Percentiles rank a stretch among this genome's conserved stretches.
These are phyloP conservation scores for Phyllosticta citrichinensis DNA, from an alignment of 2,329 filamentous ascomycete genomes.

Conservation along the genomic window DNA sequence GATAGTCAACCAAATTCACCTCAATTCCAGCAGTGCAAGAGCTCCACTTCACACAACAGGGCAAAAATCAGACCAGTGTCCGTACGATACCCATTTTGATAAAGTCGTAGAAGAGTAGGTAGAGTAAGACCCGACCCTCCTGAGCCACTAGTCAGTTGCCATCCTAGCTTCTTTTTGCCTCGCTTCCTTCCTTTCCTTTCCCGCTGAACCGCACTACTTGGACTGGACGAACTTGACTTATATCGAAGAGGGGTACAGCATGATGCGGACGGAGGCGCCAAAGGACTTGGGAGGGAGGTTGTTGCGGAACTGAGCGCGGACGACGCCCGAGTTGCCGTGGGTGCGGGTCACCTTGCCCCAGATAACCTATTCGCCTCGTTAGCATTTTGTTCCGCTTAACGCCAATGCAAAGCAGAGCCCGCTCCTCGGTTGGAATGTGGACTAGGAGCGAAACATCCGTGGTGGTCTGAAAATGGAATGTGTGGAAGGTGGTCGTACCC, in stretches of 20 bases:
- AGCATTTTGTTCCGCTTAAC: neutral
- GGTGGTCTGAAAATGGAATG: neutral
- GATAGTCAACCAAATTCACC: neutral
- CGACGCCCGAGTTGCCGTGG: conserved; percentile 81
- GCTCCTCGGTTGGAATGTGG: neutral
- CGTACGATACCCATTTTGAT: neutral
- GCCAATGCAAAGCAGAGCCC: neutral
- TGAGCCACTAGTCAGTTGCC: neutral
- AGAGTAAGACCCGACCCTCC: neutral
- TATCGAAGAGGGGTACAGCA: conserved; percentile 62
- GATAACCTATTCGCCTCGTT: conserved; percentile 49
- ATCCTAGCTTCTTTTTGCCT: neutral
- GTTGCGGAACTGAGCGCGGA: conserved; percentile 87
- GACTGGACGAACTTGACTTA: neutral
- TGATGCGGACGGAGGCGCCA: conserved; percentile 68
- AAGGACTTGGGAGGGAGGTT: conserved; percentile 81
- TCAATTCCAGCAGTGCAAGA: neutral
- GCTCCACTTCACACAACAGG: neutral
- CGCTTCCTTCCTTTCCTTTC: neutral
- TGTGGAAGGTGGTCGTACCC: conserved; percentile 25
- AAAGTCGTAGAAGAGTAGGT: neutral
- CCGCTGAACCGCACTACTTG: neutral
- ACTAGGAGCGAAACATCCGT: neutral
- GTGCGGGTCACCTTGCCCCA: conserved; percentile 87
- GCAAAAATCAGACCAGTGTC: neutral